Evolutionary conservation across 257 asterid genomes (phyloP), one percentile per base, ranked within the genome.

Genomic region (Plantago major): DNA sequence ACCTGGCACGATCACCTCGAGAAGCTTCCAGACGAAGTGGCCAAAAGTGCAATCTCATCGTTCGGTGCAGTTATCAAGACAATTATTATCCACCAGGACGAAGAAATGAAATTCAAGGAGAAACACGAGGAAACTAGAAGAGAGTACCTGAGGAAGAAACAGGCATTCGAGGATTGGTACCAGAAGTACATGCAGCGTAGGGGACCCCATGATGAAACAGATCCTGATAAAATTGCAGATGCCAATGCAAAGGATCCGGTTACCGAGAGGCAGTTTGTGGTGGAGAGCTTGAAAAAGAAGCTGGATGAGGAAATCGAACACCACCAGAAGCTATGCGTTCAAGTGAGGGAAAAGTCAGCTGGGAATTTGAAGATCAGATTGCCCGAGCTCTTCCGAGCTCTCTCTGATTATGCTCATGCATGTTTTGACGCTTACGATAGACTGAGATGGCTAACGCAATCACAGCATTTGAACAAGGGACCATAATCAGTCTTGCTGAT

Each of bases 21-120:
- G 82, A 92, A 89, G 84, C 95, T 92, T 60, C 99, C 99, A 0
- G 96, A 89, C 10, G 99, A 89, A 63, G 79, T 86, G 26, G 90
- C 96, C 11, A 92, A 79, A 64, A 71, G 82, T n/a, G 92, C 96
- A 9, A 92, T 87, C n/a, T 53, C 64, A 3, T 86, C 99, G 22
- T 92, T 92, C 42, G 84, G 85, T 8, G 96, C 95, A 0, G 96
- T 89, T 68, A 85, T 92, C 62, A 82, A 84, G 73, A 73, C 97
- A 45, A 89, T 92, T 50, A 66, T 83, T 58, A 38, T 76, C 50
- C 95, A 92, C 48, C 99, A 92, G 55, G 91, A 79, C 47, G 95
- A 89, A 46, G 99, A 92, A 79, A 84, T 89, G 94, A 89, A 83
- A 79, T 71, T 84, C 67, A 92, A 86, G 82, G 99, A 92, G 37